phyloP scores from a whole-genome alignment of 2,329 filamentous ascomycete species.

The Elsinoe arachidis region DNA sequence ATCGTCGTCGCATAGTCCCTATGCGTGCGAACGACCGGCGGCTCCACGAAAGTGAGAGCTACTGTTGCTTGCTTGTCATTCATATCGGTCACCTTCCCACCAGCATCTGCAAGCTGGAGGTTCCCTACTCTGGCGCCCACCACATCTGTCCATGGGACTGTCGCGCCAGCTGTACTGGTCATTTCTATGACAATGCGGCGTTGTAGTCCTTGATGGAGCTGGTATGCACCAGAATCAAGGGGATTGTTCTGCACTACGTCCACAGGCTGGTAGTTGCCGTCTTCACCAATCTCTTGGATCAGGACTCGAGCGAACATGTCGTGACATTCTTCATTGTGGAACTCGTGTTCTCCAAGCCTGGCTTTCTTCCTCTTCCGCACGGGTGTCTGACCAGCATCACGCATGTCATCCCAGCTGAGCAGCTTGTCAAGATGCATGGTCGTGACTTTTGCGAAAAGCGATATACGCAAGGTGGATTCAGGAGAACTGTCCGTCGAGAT shows the following conservation, averaged over 20 bases:
- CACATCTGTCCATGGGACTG: conserved; percentile 80
- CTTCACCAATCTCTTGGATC: conserved; percentile 83
- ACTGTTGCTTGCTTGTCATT: conserved; percentile 65
- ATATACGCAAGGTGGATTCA: conserved; percentile 69
- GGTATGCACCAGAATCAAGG: conserved; percentile 81
- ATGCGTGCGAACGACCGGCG: conserved; percentile 73
- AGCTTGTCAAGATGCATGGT: conserved; percentile 94
- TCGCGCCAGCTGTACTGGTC: conserved; percentile 84
- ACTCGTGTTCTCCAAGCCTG: conserved; percentile 82
- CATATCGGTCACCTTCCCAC: conserved; percentile 75
- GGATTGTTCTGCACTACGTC: conserved; percentile 83
- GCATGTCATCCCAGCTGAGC: conserved; percentile 97
- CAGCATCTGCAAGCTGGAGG: conserved; percentile 73
- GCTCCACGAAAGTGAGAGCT: conserved; percentile 63
- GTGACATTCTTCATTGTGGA: conserved; percentile 86
- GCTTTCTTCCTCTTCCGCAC: conserved; percentile 53
- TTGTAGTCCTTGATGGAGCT: conserved; percentile 90
- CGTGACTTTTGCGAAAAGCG: conserved; percentile 85
- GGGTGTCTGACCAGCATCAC: conserved; percentile 55
- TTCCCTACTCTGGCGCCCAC: conserved; percentile 67
- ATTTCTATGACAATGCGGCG: conserved; percentile 77
- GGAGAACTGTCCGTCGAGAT: conserved; percentile 69
- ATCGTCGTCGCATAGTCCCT: conserved; percentile 84
- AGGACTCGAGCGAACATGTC: conserved; percentile 84
- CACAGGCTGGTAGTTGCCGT: conserved; percentile 82